Conservation (phyloP, 2,329 filamentous ascomycete genomes). For the Fusarium illudens region DNA sequence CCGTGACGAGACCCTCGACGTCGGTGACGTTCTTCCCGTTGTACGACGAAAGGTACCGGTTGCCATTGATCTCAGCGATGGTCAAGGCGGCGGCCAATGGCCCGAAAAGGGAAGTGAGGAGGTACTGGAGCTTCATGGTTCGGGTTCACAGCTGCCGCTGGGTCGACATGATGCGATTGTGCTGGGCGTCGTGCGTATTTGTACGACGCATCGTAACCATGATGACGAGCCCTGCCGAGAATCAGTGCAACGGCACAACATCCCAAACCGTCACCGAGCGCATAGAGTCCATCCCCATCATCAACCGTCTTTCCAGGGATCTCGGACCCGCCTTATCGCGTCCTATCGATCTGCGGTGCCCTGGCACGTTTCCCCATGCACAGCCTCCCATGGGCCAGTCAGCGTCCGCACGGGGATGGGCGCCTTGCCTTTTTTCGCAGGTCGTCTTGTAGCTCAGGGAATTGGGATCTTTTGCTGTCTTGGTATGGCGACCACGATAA, state of each 20-base stretch:
- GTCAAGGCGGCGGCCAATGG: constrained; percentile 51
- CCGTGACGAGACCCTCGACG: constrained; percentile 71
- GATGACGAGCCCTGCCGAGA: constrained; percentile 6
- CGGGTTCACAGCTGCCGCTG: neutral
- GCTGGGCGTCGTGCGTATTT: constrained; percentile 20
- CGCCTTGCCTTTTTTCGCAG: constrained; percentile 42
- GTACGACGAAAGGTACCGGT: constrained; percentile 69
- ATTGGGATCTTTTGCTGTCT: constrained; percentile 22
- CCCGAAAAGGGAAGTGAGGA: constrained; percentile 40
- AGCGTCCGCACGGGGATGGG: constrained; percentile 1
- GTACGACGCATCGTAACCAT: constrained; percentile 12
- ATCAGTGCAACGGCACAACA: constrained; percentile 7
- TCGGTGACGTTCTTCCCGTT: constrained; percentile 63
- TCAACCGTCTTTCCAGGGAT: constrained; percentile 4
- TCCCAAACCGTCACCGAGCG: constrained; percentile 32
- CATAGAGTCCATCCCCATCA: constrained; percentile 12
- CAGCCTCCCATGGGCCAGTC: constrained; percentile 30
- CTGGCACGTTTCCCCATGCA: constrained; percentile 42
- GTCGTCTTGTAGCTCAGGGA: constrained; percentile 27
- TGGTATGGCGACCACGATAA: neutral
- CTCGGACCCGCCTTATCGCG: constrained; percentile 10
- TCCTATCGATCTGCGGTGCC: constrained; percentile 39
- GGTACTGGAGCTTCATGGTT: constrained; percentile 45
- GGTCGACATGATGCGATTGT: constrained; percentile 3
- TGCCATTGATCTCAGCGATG: constrained; percentile 72